These are phyloP conservation scores for Botryotinia narcissicola DNA, from an alignment of 2,329 filamentous ascomycete species.

Conservation along the genomic window DNA sequence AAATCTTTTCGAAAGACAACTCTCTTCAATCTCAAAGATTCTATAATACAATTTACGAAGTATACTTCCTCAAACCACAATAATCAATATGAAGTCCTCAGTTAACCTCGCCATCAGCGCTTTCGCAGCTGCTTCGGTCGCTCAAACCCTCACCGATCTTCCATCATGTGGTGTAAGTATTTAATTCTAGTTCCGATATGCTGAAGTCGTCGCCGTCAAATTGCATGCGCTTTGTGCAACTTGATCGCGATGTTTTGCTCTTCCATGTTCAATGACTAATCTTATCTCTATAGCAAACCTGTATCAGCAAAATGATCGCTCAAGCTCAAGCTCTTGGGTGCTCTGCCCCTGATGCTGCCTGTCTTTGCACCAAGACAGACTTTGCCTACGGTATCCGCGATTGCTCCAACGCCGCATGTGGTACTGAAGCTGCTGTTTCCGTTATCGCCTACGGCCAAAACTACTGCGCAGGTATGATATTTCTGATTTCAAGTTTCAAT, in stretches of 20 bases:
- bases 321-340: slow-evolving; percentile 45
- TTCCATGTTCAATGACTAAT: slow-evolving; percentile 24
- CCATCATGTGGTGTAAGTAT: slow-evolving; percentile 39
- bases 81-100: slow-evolving; percentile 37
- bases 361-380: slow-evolving; percentile 46
- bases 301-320: slow-evolving; percentile 47
- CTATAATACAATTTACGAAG: neutral
- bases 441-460: slow-evolving; percentile 36
- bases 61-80: neutral
- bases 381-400: slow-evolving; percentile 49
- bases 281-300: slow-evolving; percentile 37
- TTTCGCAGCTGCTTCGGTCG: slow-evolving; percentile 31
- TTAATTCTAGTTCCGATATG: neutral
- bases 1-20: neutral
- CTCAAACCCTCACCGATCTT: slow-evolving; percentile 31
- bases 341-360: slow-evolving; percentile 38
- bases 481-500: neutral
- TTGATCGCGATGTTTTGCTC: neutral
- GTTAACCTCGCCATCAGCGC: slow-evolving; percentile 31
- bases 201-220: neutral
- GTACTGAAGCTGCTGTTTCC: slow-evolving; percentile 27
- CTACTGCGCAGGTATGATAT: slow-evolving; percentile 35
- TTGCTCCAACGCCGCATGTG: slow-evolving; percentile 46
- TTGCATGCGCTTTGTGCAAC: neutral
- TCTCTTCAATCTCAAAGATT: neutral